These are phyloP conservation scores for Volvox africanus DNA, from an alignment of 139 green algal species.

Conservation along the genomic window DNA sequence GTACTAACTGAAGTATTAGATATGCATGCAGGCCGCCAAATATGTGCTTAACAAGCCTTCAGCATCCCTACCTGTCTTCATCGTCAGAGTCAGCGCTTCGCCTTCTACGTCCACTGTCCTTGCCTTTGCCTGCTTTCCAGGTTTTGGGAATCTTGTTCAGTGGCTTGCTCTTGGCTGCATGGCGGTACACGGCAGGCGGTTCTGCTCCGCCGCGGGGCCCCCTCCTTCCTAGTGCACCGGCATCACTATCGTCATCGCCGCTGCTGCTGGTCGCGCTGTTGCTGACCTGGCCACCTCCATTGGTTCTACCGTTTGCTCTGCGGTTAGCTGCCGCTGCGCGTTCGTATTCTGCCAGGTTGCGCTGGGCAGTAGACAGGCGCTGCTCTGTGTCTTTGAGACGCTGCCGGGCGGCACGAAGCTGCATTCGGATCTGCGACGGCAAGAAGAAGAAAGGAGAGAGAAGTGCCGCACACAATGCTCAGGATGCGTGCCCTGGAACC, in stretches of 20 bases:
- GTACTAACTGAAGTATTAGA: too few species aligned
- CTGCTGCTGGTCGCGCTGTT: background rate
- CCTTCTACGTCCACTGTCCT: background rate
- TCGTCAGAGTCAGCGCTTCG: background rate
- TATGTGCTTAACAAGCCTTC: background rate
- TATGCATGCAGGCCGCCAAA: too few species aligned
- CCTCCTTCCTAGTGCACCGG: background rate
- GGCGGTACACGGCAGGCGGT: conserved; percentile 20
- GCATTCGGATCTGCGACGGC: conserved; percentile 1
- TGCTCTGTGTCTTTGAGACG: background rate
- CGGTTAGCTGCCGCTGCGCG: background rate
- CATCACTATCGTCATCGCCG: conserved; percentile 1
- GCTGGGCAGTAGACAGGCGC: background rate
- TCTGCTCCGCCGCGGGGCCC: background rate
- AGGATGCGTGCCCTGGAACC: too few species aligned
- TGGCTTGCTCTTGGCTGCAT: conserved; percentile 45
- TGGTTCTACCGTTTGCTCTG: background rate
- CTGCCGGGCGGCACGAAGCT: background rate
- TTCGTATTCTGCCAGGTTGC: background rate
- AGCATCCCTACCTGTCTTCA: background rate
- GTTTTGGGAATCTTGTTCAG: conserved; percentile 14
- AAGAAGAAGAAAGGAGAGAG: background rate
- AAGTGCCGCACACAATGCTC: background rate
- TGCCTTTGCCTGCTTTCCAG: background rate
- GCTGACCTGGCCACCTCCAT: background rate